Percentiles rank a stretch among this genome's conserved stretches.
phyloP scores from a whole-genome alignment of 2,329 filamentous ascomycete genomes.

The Aquanectria penicillioides region DNA sequence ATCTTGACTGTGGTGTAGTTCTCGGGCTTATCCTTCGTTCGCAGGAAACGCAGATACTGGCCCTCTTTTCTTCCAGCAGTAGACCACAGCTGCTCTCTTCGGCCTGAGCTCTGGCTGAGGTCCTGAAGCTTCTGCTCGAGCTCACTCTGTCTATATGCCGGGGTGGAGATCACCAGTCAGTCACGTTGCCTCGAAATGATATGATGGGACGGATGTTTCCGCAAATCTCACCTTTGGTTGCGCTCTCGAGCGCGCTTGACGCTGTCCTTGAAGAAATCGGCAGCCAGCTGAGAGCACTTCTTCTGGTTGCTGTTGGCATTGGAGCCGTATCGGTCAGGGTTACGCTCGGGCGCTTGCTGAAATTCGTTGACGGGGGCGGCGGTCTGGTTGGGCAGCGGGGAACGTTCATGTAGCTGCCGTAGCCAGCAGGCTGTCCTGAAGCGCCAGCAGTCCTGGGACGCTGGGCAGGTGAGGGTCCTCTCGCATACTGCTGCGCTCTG shows the following conservation, averaged over 20 bases:
- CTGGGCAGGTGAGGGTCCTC: slow-evolving; percentile 74
- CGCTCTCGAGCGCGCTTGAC: slow-evolving; percentile 95
- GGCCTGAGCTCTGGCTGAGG: slow-evolving; percentile 75
- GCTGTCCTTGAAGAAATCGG: slow-evolving; percentile 98
- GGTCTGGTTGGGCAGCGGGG: slow-evolving; percentile 71
- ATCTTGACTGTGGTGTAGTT: slow-evolving; percentile 98
- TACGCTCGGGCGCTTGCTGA: slow-evolving; percentile 82
- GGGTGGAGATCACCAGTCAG: slow-evolving; percentile 23
- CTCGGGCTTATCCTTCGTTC: slow-evolving; percentile 90
- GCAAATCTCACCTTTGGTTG: slow-evolving; percentile 80
- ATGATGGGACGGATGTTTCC: neutral
- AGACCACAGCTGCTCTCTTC: slow-evolving; percentile 86
- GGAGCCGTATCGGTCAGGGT: slow-evolving; percentile 79
- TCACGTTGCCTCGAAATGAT: neutral
- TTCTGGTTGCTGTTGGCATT: slow-evolving; percentile 76
- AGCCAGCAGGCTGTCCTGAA: slow-evolving; percentile 68
- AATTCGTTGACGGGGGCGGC: slow-evolving; percentile 76
- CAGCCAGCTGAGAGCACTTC: slow-evolving; percentile 75
- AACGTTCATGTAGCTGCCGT: slow-evolving; percentile 71
- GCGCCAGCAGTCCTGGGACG: slow-evolving; percentile 87
- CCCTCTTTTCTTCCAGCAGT: slow-evolving; percentile 89
- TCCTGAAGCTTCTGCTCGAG: slow-evolving; percentile 87
- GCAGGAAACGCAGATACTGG: slow-evolving; percentile 91
- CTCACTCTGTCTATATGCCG: slow-evolving; percentile 78
- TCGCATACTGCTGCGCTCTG: slow-evolving; percentile 75